Base-by-base conservation (phyloP, 2,329 filamentous ascomycete genomes). In the Penicillium nordicum region DNA sequence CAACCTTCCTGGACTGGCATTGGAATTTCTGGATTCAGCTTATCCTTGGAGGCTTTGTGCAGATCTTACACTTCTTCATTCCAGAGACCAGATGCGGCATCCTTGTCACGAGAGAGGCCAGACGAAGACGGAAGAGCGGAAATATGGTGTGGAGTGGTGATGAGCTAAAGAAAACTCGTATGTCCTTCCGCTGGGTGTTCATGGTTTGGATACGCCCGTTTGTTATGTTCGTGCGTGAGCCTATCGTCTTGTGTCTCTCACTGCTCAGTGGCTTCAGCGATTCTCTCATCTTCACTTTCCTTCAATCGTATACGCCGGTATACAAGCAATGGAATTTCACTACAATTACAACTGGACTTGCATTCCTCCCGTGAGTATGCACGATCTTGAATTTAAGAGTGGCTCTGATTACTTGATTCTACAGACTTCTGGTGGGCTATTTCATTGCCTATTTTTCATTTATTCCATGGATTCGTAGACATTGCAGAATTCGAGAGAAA, bases 131-230 rank as follows among this genome's bases (percentile, higher is more conserved):
- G 49, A 73, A 78, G 59, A 83, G 75, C 7, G 84, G 84, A 5
- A 70, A 81, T 53, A 85, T 88, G 65, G 72, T 91, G 59, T 90
- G 83, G 69, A 89, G 89, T 1, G 88, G 88, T 0, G 85, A 88
- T 57, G 90, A 94, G 73, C 79, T 91, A 16, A 78, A 82, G 9
- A 72, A 74, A 12, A 77, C 81, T 53, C 79, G 83, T 44, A 81
- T 88, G 66, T 80, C 80, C 1, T 73, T 75, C 49, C 78, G 76
- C 58, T 84, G 87, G 61, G 74, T 88, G 14, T 56, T 84, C 30
- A 74, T 76, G 38, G 80, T 85, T 45, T 85, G 84, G 82, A 66
- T 77, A 32, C 81, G 84, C 0, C 84, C 85, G 0, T 88, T 86
- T 67, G 76, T 80, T 57, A 85, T 88, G 81, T 85, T 88, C 64